phyloP scores from a whole-genome alignment of 1,284 basidiomycete species.

The Naganishia liquefaciens region DNA sequence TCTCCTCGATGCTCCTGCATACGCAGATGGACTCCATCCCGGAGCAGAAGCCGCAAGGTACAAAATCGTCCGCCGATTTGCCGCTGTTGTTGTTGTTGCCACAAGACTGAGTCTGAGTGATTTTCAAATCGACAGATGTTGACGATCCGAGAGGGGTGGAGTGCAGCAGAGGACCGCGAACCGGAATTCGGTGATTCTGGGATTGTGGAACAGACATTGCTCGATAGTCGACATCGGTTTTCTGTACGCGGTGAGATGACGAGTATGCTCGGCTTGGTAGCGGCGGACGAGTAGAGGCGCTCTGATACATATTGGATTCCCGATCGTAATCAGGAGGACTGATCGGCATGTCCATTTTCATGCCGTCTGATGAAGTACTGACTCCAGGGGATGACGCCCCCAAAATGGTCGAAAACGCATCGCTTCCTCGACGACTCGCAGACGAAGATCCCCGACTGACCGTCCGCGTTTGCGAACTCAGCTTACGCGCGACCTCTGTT shows the following conservation, averaged over 20 bases:
- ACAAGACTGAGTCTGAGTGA: background rate
- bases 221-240: slow-evolving; percentile 4
- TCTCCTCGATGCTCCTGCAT: slow-evolving; percentile 59
- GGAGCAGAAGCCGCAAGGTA: slow-evolving; percentile 69
- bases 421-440: slow-evolving; percentile 17
- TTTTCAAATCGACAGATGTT: slow-evolving; percentile 2
- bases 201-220: background rate
- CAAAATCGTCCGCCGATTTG: slow-evolving; percentile 40
- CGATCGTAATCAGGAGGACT: slow-evolving; percentile 14
- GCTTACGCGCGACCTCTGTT: slow-evolving; percentile 11
- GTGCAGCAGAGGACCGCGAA: no score
- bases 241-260: background rate
- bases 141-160: background rate
- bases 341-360: slow-evolving; percentile 17
- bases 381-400: background rate
- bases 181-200: no score
- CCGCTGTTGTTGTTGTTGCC: background rate
- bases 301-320: background rate
- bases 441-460: background rate
- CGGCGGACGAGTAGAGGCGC: background rate
- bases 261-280: background rate
- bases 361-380: background rate
- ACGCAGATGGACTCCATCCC: slow-evolving; percentile 66
- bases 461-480: background rate
- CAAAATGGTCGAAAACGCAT: slow-evolving; percentile 16